A percentile compares a stretch with the other conserved stretches of the same genome.
Evolutionary conservation across 108 stramenopile genomes (phyloP).

Genomic region (Schizochytrium sp.): DNA sequence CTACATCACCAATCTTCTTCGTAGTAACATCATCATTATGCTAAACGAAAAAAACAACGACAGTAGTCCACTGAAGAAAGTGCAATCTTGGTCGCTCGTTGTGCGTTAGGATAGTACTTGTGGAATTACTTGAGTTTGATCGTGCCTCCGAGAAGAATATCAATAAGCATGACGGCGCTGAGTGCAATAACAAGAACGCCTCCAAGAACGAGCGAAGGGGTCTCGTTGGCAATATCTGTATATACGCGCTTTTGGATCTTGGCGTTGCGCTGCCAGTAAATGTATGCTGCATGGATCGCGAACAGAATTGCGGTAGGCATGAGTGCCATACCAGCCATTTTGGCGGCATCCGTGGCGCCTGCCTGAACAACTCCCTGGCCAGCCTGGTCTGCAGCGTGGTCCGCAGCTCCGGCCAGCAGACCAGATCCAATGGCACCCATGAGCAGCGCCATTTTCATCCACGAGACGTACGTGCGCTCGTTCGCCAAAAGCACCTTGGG

Average conservation of each 20-base stretch:
- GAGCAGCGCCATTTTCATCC: conserved; percentile 32
- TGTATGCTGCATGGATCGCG: conserved; percentile 25
- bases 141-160: not conserved
- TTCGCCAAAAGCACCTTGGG: conserved; percentile 58
- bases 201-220: conserved; percentile 5
- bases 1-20: too few species aligned
- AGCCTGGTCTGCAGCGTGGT: not conserved
- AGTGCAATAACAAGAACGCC: conserved; percentile 11
- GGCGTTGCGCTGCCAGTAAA: not conserved
- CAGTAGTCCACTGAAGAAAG: too few species aligned
- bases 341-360: not conserved
- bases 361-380: not conserved
- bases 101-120: too few species aligned
- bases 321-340: conserved; percentile 3
- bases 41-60: too few species aligned
- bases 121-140: conserved; percentile 31
- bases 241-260: conserved; percentile 60
- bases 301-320: conserved; percentile 44
- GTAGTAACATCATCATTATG: too few species aligned
- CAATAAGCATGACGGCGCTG: conserved; percentile 30
- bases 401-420: not conserved
- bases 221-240: conserved; percentile 47
- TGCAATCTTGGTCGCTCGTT: too few species aligned
- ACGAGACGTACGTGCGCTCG: conserved; percentile 55
- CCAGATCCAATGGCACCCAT: conserved; percentile 43